phyloP scores from a whole-genome alignment of 2,329 filamentous ascomycete genomes.

The Calonectria fujianensis region DNA sequence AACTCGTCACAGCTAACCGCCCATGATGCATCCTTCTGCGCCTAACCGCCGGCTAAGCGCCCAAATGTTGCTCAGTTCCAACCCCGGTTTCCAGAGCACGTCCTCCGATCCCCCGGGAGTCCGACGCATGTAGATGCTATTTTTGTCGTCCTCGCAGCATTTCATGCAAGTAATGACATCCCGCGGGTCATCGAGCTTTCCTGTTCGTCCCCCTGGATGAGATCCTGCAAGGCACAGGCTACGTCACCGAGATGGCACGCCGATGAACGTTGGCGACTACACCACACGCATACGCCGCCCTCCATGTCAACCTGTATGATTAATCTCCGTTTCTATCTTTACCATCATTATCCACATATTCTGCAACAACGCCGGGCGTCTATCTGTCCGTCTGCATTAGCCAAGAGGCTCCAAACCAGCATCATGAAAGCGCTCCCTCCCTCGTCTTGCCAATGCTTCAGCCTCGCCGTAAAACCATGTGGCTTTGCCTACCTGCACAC shows the following conservation, averaged over 20 bases:
- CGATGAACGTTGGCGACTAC: slow-evolving; percentile 23
- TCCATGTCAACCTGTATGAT: not conserved
- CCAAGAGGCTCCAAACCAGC: slow-evolving; percentile 11
- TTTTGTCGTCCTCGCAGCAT: slow-evolving; percentile 16
- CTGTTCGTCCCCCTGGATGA: slow-evolving; percentile 14
- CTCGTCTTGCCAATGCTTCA: slow-evolving; percentile 33
- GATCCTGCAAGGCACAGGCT: slow-evolving; percentile 34
- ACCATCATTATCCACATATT: slow-evolving; percentile 3
- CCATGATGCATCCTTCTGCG: slow-evolving; percentile 38
- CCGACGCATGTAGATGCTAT: slow-evolving; percentile 19
- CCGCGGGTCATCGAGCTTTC: slow-evolving; percentile 24
- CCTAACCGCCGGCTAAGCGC: slow-evolving; percentile 56
- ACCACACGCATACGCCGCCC: slow-evolving; percentile 21
- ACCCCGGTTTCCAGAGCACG: slow-evolving; percentile 43
- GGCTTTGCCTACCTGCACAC: slow-evolving; percentile 44
- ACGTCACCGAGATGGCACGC: slow-evolving; percentile 23
- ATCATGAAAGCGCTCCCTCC: not conserved
- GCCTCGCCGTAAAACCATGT: slow-evolving; percentile 43
- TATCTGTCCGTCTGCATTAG: slow-evolving; percentile 41
- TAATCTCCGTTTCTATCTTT: slow-evolving; percentile 7
- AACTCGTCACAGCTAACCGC: slow-evolving; percentile 39
- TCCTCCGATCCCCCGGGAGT: slow-evolving; percentile 31
- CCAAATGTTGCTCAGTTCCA: slow-evolving; percentile 40
- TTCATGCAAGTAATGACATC: slow-evolving; percentile 24
- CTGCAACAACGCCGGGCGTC: slow-evolving; percentile 48